Conservation (phyloP, 257 asterid species). For the Solanum pinnatisectum region DNA sequence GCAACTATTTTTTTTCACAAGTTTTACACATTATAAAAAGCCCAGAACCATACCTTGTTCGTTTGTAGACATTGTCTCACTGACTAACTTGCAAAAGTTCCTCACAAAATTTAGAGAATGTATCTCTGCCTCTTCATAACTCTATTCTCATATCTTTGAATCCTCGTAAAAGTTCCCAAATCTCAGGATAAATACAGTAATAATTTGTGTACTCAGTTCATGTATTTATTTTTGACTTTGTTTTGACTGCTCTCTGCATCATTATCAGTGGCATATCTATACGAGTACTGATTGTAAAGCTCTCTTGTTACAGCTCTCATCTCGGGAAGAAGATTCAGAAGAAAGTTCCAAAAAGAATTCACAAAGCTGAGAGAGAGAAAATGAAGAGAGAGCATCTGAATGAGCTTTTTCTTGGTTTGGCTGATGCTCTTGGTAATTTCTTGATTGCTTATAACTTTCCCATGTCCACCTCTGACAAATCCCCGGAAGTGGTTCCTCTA, state of each 20-base stretch:
- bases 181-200: neutral
- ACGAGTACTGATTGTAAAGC: neutral
- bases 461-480: neutral
- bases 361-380: constrained; percentile 69
- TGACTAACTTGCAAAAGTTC: neutral
- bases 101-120: neutral
- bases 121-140: neutral
- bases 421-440: constrained; percentile 46
- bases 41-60: neutral
- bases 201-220: neutral
- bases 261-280: neutral
- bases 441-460: neutral
- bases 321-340: constrained; percentile 29
- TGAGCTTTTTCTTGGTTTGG: constrained; percentile 50
- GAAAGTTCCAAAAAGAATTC: constrained; percentile 43
- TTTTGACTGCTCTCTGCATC: neutral
- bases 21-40: neutral
- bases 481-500: too few species aligned
- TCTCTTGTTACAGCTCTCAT: constrained; percentile 19
- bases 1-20: neutral
- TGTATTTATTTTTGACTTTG: neutral
- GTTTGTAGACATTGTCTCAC: neutral
- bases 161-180: neutral
- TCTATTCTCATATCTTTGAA: neutral
- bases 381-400: constrained; percentile 57